Base-by-base conservation (phyloP, 441 rosid species). In the Gossypium gossypioides region DNA sequence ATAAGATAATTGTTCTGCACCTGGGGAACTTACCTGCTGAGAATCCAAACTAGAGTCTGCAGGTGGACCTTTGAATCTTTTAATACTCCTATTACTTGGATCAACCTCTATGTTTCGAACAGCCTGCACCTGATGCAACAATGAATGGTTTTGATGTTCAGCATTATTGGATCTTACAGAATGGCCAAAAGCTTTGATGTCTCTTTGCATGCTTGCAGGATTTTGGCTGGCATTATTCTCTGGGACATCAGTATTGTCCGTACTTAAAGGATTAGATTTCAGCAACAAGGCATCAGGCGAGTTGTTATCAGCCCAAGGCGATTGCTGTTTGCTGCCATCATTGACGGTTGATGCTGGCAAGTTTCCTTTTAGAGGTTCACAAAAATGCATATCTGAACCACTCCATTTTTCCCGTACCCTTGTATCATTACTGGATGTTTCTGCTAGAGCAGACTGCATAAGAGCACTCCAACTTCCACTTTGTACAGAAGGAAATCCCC, bases 381-480 rank as follows among this genome's bases (percentile, higher is more conserved):
- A 68, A 74, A 59, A 65, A 52, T 9, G 86, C 69, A 73, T 37
- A 69, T 75, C 71, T 76, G 72, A 57, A 67, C 89, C 86, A 81
- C 82, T 80, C 92, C 88, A 84, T 76, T 83, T 84, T 74, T 86
- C 95, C 68, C 75, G 86, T 44, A 59, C 29, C 58, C 83, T 78
- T 12, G 60, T 60, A 72, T 85, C 84, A 73, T 74, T 81, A 60
- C 84, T 77, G 21, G 88, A 84, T 46, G 92, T 77, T 84, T 89
- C 95, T 68, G 89, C 91, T 15, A 89, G 85, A 67, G 95, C 95
- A 78, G 95, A 89, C 83, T 88, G 97, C 98, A 94, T 94, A 73
- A 94, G 98, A 76, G 98, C 97, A 83, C 98, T 91, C 98, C 97
- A 94, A 78, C 95, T 89, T 78, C 98, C 98, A 84, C 92, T 88